Conservation (phyloP, 2,329 filamentous ascomycete genomes). For the Cladophialophora yegresii region DNA sequence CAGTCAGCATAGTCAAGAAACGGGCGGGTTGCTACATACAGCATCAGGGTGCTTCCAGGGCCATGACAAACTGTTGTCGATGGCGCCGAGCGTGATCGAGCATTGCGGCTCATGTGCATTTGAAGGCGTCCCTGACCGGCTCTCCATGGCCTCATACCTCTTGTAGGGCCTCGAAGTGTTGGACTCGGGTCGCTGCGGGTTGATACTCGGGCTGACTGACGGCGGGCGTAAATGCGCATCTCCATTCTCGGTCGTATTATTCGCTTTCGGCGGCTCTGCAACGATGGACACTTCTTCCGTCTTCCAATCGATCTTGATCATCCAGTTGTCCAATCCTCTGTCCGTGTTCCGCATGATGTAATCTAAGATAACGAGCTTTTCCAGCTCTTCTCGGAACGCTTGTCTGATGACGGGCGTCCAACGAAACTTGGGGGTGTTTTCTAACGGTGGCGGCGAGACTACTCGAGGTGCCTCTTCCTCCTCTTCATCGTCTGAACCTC, state of each 20-base stretch:
- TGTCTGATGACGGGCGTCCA: conserved; percentile 91
- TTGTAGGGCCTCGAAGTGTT: conserved; percentile 62
- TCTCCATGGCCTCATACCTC: conserved; percentile 78
- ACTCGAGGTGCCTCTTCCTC: conserved; percentile 52
- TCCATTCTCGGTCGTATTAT: conserved; percentile 52
- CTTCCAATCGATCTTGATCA: conserved; percentile 93
- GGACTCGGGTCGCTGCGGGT: conserved; percentile 42
- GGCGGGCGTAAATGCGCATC: conserved; percentile 65
- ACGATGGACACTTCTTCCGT: conserved; percentile 80
- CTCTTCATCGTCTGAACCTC: conserved; percentile 63
- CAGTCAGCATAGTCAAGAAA: background rate
- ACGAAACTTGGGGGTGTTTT: conserved; percentile 59
- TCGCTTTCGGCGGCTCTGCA: conserved; percentile 75
- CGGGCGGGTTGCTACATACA: conserved; percentile 46
- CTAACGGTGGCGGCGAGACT: conserved; percentile 48
- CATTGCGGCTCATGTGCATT: conserved; percentile 39
- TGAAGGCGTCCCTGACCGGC: conserved; percentile 57
- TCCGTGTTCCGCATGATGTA: conserved; percentile 99
- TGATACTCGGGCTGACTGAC: conserved; percentile 46
- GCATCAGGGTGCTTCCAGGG: conserved; percentile 99
- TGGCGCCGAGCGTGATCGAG: conserved; percentile 72
- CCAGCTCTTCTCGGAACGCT: conserved; percentile 89
- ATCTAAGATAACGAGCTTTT: conserved; percentile 95
- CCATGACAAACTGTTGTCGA: conserved; percentile 97
- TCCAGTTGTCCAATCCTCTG: conserved; percentile 96